Percentiles rank a stretch among this genome's conserved stretches.
phyloP scores from a whole-genome alignment of 2,329 filamentous ascomycete genomes.

The Alternaria burnsii region DNA sequence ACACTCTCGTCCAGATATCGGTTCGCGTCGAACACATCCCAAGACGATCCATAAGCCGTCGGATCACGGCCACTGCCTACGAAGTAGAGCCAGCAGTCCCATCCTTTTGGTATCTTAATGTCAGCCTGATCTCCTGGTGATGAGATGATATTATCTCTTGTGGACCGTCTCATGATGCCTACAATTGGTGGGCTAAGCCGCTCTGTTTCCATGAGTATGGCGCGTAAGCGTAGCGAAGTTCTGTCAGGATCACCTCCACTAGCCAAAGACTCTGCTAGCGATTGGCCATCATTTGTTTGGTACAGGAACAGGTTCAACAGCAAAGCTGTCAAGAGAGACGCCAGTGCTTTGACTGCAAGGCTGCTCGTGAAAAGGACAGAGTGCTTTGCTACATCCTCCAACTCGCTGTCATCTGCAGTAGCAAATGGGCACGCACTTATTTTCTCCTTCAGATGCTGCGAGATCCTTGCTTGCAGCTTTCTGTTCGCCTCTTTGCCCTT shows the following conservation, averaged over 20 bases:
- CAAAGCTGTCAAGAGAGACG: slow-evolving; percentile 2
- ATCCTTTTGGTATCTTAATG: background rate
- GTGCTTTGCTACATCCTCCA: background rate
- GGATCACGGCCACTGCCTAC: background rate
- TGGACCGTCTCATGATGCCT: background rate
- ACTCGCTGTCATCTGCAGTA: background rate
- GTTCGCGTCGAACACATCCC: background rate
- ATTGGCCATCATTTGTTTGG: background rate
- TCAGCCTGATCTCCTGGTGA: background rate
- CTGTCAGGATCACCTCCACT: background rate
- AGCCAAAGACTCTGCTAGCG: background rate
- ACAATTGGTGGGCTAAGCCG: slow-evolving; percentile 1
- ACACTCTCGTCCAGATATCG: background rate
- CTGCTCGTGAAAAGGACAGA: slow-evolving; percentile 5
- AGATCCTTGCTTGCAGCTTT: background rate
- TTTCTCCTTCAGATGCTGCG: background rate
- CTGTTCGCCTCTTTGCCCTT: slow-evolving; percentile 4
- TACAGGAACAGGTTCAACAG: background rate
- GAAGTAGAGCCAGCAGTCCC: slow-evolving; percentile 5
- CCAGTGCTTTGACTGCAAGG: slow-evolving; percentile 1
- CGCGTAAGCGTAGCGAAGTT: background rate
- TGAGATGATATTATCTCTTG: background rate
- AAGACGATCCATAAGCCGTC: background rate
- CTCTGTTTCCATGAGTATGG: slow-evolving; percentile 2
- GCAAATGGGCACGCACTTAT: background rate